These are phyloP conservation scores for Parascedosporium putredinis DNA, from an alignment of 2,329 filamentous ascomycete genomes.

Conservation along the genomic window DNA sequence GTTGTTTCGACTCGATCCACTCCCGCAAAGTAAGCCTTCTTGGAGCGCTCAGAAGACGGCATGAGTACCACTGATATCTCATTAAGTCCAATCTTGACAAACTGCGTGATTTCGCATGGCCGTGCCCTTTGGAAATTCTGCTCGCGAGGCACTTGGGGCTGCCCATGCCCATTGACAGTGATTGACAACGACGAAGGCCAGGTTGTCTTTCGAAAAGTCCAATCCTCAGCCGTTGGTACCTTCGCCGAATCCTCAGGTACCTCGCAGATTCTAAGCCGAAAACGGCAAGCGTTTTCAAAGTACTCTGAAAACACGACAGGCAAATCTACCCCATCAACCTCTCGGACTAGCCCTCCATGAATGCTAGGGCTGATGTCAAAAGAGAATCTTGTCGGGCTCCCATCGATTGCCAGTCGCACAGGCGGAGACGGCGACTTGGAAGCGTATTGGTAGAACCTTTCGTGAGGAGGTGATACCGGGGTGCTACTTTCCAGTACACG, in stretches of 20 bases:
- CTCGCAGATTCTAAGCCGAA: conserved; percentile 5
- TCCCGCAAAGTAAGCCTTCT: conserved; percentile 47
- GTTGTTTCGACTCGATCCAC: conserved; percentile 26
- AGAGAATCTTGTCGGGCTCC: neutral
- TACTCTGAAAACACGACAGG: neutral
- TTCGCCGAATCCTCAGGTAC: neutral
- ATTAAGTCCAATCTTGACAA: conserved; percentile 51
- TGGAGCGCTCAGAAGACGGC: conserved; percentile 13
- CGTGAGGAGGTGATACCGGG: neutral
- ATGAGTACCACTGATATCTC: conserved; percentile 41
- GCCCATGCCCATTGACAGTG: conserved; percentile 1
- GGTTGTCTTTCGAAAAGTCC: neutral
- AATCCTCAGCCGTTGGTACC: neutral
- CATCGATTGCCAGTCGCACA: neutral
- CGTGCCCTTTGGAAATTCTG: conserved; percentile 65
- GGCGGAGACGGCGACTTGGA: neutral
- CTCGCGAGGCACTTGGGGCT: conserved; percentile 45
- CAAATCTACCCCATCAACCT: neutral
- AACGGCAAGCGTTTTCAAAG: neutral
- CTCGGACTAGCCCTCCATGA: neutral
- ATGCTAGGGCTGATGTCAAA: neutral
- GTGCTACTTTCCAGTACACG: too few species aligned
- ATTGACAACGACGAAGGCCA: conserved; percentile 2
- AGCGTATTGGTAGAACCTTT: conserved; percentile 6
- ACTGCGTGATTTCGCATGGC: conserved; percentile 61